phyloP scores from a whole-genome alignment of 169 alveolate species.

The Pseudocohnilembus persalinus region DNA sequence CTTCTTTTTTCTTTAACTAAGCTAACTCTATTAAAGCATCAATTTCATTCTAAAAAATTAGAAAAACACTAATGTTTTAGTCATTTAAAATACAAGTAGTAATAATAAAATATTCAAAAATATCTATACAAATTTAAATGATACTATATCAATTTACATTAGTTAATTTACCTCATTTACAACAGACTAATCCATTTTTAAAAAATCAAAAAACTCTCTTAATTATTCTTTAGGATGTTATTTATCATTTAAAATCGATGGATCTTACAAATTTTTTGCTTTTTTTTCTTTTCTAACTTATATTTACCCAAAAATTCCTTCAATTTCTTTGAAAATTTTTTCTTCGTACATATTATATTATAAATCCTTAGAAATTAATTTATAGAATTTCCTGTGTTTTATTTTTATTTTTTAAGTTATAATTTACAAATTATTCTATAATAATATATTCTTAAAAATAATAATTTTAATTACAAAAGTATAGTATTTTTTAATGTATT shows the following conservation, averaged over 20 bases:
- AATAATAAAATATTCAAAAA: too few relatives aligned
- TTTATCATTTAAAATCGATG: background rate
- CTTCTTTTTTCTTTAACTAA: conserved; percentile 2
- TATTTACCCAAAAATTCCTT: conserved; percentile 24
- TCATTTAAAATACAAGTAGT: background rate
- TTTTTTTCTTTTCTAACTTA: conserved; percentile 9
- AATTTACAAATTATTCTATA: background rate
- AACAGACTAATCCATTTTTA: conserved; percentile 6
- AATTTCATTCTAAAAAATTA: conserved; percentile 8
- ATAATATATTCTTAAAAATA: background rate
- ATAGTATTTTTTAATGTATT: too few relatives aligned
- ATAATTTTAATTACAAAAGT: too few relatives aligned
- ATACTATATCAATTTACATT: too few relatives aligned
- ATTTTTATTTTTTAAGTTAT: background rate
- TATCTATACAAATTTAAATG: too few relatives aligned
- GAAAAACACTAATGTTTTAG: background rate
- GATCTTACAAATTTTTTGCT: background rate
- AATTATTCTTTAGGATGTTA: conserved; percentile 16
- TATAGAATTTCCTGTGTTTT: too few relatives aligned
- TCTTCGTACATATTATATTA: conserved; percentile 9
- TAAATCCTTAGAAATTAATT: too few relatives aligned
- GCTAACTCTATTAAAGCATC: conserved; percentile 28
- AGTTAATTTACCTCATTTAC: conserved; percentile 10
- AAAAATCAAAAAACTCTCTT: conserved; percentile 22
- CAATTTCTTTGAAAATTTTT: conserved; percentile 25